Percentiles rank a stretch among this genome's conserved stretches.
These are phyloP conservation scores for Centaurea solstitialis DNA, from an alignment of 129 eudicot genomes.

Conservation along the genomic window DNA sequence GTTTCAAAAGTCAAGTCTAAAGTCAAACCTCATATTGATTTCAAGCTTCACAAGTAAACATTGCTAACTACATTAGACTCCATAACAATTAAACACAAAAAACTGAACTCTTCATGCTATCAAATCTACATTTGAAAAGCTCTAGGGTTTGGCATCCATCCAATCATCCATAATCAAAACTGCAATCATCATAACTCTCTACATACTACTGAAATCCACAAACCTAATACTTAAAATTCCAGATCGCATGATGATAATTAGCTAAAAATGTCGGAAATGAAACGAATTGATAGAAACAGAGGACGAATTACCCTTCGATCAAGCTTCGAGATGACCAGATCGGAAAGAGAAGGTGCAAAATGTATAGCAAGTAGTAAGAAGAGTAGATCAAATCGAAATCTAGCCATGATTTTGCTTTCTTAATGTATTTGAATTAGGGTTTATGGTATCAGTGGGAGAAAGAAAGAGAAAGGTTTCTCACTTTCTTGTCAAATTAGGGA, in stretches of 20 bases:
- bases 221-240: neutral
- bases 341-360: slow-evolving; percentile 41
- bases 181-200: neutral
- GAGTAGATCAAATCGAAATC: slow-evolving; percentile 29
- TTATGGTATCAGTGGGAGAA: slow-evolving; percentile 5
- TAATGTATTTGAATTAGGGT: slow-evolving; percentile 31
- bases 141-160: neutral
- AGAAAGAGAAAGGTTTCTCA: neutral
- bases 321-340: slow-evolving; percentile 55
- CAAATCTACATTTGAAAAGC: neutral
- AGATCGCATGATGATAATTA: slow-evolving; percentile 9
- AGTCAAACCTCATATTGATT: neutral
- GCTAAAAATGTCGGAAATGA: neutral
- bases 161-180: slow-evolving; percentile 11
- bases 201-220: neutral
- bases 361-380: slow-evolving; percentile 31
- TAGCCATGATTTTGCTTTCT: slow-evolving; percentile 18
- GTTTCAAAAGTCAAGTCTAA: neutral
- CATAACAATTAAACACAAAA: neutral
- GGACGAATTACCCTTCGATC: slow-evolving; percentile 44
- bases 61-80: neutral
- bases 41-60: neutral
- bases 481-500: neutral
- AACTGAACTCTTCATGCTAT: too few relatives aligned
- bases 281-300: slow-evolving; percentile 8